These are phyloP conservation scores for Chamaenerion angustifolium DNA, from an alignment of 345 rosid genomes.

Conservation along the genomic window DNA sequence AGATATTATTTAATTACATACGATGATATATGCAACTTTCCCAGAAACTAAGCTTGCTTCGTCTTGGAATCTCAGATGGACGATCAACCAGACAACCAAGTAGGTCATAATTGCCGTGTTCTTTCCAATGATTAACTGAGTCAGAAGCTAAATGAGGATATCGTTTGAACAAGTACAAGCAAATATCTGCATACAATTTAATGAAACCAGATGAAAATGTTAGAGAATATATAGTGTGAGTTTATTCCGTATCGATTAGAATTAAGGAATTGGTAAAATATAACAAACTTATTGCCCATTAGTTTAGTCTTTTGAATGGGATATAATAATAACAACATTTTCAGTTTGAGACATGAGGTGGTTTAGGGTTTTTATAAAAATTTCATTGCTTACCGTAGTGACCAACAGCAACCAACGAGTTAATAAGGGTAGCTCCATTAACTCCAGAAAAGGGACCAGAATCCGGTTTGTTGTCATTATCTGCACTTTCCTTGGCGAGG, in stretches of 20 bases:
- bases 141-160: slow-evolving; percentile 4
- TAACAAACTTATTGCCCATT: too few species aligned
- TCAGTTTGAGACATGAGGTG: not conserved
- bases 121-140: too few species aligned
- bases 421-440: not conserved
- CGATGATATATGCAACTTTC: slow-evolving; percentile 3
- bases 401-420: not conserved
- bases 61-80: slow-evolving; percentile 6
- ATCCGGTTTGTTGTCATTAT: not conserved
- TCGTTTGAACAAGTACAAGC: not conserved
- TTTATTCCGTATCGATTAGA: too few species aligned
- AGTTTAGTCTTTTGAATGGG: too few species aligned
- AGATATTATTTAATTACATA: not conserved
- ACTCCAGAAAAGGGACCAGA: slow-evolving; percentile 1
- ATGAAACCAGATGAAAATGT: too few species aligned
- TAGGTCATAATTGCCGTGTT: not conserved
- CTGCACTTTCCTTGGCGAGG: slow-evolving; percentile 1
- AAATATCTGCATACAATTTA: not conserved
- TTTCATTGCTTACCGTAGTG: not conserved
- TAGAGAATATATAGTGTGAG: too few species aligned
- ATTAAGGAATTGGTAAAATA: too few species aligned
- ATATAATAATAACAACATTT: too few species aligned
- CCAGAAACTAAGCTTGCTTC: slow-evolving; percentile 3
- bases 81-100: not conserved
- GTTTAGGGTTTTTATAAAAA: too few species aligned